Conservation (phyloP, 208 protist species). For the Acanthamoeba lenticulata region DNA sequence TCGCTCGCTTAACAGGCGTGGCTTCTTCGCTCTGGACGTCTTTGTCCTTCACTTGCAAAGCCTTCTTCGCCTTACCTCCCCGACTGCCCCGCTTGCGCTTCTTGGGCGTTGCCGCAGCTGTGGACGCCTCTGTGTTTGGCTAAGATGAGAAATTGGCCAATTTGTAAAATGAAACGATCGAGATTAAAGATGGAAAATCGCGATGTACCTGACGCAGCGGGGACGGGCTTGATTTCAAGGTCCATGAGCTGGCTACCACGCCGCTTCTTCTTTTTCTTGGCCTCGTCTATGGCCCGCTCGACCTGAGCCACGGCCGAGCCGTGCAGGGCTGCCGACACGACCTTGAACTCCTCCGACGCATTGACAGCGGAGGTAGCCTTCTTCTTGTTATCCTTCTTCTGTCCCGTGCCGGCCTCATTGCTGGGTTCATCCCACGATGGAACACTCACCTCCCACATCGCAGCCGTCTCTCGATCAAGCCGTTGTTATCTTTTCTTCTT, state of each 20-base stretch:
- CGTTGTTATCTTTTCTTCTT: not conserved
- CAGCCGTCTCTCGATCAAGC: not conserved
- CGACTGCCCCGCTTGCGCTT: not conserved
- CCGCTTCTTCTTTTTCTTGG: not conserved
- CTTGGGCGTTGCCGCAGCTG: not conserved
- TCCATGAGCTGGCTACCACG: not conserved
- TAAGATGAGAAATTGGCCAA: too few species aligned
- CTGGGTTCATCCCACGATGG: constrained; percentile 2
- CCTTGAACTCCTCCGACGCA: not conserved
- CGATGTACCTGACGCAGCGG: not conserved
- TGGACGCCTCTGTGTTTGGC: not conserved
- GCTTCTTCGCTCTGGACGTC: not conserved
- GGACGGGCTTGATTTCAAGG: not conserved
- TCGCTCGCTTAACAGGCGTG: not conserved
- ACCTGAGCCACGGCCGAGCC: not conserved
- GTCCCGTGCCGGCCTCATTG: not conserved
- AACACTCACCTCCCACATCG: constrained; percentile 21
- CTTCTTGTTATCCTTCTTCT: not conserved
- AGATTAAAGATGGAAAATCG: not conserved
- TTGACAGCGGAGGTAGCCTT: not conserved
- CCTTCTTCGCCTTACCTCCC: not conserved
- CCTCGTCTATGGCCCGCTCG: not conserved
- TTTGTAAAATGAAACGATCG: too few species aligned
- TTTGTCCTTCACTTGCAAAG: too few species aligned
- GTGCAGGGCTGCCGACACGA: not conserved